phyloP scores from a whole-genome alignment of 2,329 filamentous ascomycete species.

The Fusarium sp. region DNA sequence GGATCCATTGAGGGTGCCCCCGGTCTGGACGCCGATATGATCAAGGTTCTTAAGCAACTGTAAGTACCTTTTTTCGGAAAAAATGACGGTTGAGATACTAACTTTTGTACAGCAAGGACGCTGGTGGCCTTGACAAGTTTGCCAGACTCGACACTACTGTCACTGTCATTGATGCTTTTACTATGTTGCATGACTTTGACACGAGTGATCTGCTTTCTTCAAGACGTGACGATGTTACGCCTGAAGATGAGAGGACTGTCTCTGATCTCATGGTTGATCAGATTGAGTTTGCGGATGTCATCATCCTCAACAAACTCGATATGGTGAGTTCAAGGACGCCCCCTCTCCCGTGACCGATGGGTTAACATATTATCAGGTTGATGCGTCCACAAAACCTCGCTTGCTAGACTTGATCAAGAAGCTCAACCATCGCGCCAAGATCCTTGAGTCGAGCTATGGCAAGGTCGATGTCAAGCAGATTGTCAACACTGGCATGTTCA shows the following conservation, averaged over 20 bases:
- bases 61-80: slow-evolving; percentile 10
- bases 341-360: accelerated
- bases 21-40: slow-evolving; percentile 47
- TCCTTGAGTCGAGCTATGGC: slow-evolving; percentile 67
- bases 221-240: slow-evolving; percentile 66
- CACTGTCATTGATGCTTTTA: slow-evolving; percentile 77
- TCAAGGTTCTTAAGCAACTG: slow-evolving; percentile 49
- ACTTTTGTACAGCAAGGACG: slow-evolving; percentile 49
- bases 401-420: slow-evolving; percentile 64
- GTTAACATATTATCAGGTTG: slow-evolving; percentile 40
- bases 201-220: slow-evolving; percentile 73
- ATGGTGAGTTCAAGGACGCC: slow-evolving; percentile 52
- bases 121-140: slow-evolving; percentile 71
- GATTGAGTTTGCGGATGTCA: slow-evolving; percentile 79
- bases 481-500: slow-evolving; percentile 71
- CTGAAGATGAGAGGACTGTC: slow-evolving; percentile 76
- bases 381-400: slow-evolving; percentile 52
- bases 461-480: slow-evolving; percentile 69
- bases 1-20: slow-evolving; percentile 42
- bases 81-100: background rate
- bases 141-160: slow-evolving; percentile 75
- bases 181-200: slow-evolving; percentile 75
- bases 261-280: slow-evolving; percentile 80
- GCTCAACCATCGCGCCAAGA: slow-evolving; percentile 72
- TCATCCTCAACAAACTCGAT: slow-evolving; percentile 76